Evolutionary conservation across 2,329 filamentous ascomycete genomes (phyloP).

Genomic region (Aspergillus sp.): DNA sequence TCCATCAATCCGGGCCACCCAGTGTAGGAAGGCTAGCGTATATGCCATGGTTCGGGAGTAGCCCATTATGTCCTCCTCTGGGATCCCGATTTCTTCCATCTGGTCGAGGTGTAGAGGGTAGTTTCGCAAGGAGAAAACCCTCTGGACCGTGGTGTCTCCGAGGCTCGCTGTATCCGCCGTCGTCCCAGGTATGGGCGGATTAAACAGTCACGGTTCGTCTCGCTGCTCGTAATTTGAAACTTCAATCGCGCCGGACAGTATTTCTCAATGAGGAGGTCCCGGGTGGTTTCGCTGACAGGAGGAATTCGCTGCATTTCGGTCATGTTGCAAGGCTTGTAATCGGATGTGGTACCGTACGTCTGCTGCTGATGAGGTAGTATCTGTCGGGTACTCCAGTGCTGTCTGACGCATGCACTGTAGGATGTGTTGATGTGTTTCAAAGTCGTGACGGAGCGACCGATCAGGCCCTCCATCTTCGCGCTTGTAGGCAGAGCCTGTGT

Average conservation of each 20-base stretch:
- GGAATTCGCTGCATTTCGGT: slow-evolving; percentile 43
- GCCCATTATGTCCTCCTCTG: slow-evolving; percentile 19
- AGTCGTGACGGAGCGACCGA: slow-evolving; percentile 37
- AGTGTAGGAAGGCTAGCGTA: slow-evolving; percentile 57
- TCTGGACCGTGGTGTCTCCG: slow-evolving; percentile 26
- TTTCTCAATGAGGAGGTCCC: slow-evolving; percentile 36
- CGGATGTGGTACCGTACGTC: slow-evolving; percentile 16
- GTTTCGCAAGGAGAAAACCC: slow-evolving; percentile 53
- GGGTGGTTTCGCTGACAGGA: slow-evolving; percentile 30
- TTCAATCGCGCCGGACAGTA: slow-evolving; percentile 38
- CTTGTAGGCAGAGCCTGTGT: slow-evolving; percentile 33
- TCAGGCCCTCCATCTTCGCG: slow-evolving; percentile 39
- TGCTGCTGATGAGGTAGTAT: background rate
- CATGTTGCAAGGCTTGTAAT: slow-evolving; percentile 39
- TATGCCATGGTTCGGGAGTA: slow-evolving; percentile 56
- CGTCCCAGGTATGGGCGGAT: slow-evolving; percentile 56
- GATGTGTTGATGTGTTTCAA: slow-evolving; percentile 34
- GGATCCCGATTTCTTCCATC: slow-evolving; percentile 50
- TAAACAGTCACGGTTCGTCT: slow-evolving; percentile 53
- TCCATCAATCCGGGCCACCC: slow-evolving; percentile 53
- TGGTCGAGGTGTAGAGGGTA: slow-evolving; percentile 57
- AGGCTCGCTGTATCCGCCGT: slow-evolving; percentile 20
- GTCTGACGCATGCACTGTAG: slow-evolving; percentile 20
- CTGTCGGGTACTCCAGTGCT: background rate
- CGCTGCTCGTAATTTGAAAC: slow-evolving; percentile 33